Evolutionary conservation across 2,329 filamentous ascomycete species (phyloP).

Genomic region (Colletotrichum sp.): DNA sequence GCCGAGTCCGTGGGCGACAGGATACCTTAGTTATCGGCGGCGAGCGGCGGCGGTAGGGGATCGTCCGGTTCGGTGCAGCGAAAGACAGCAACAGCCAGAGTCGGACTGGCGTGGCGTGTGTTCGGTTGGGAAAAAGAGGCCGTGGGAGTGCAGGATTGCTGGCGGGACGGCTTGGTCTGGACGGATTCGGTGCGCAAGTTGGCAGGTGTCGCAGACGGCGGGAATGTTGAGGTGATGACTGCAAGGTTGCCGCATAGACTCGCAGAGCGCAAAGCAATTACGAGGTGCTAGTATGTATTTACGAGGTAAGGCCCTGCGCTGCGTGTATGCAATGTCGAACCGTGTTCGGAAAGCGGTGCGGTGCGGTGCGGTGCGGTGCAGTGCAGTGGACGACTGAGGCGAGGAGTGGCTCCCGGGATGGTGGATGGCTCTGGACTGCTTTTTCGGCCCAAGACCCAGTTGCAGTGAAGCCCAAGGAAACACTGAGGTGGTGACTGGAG

Average conservation of each 20-base stretch:
- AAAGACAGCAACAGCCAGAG: background rate
- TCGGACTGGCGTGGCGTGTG: background rate
- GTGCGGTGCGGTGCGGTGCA: background rate
- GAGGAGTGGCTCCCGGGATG: background rate
- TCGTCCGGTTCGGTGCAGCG: background rate
- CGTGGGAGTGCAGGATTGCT: background rate
- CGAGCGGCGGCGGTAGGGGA: background rate
- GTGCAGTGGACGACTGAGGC: background rate
- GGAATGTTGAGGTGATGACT: background rate
- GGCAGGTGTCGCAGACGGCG: background rate
- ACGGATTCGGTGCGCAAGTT: background rate
- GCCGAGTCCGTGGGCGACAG: background rate
- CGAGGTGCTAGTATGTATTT: background rate
- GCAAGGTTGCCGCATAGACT: constrained; percentile 1
- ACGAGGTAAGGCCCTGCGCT: background rate
- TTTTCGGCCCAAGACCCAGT: constrained; percentile 17
- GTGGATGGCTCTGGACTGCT: background rate
- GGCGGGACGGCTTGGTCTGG: background rate
- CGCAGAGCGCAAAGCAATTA: constrained; percentile 4
- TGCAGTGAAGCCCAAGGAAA: constrained; percentile 6
- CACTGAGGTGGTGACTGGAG: background rate
- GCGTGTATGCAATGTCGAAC: constrained; percentile 13
- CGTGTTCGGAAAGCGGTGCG: constrained; percentile 17
- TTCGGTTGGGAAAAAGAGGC: background rate
- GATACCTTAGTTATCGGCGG: background rate